phyloP scores from a whole-genome alignment of 305 asterid species.

The Fraxinus latifolia region DNA sequence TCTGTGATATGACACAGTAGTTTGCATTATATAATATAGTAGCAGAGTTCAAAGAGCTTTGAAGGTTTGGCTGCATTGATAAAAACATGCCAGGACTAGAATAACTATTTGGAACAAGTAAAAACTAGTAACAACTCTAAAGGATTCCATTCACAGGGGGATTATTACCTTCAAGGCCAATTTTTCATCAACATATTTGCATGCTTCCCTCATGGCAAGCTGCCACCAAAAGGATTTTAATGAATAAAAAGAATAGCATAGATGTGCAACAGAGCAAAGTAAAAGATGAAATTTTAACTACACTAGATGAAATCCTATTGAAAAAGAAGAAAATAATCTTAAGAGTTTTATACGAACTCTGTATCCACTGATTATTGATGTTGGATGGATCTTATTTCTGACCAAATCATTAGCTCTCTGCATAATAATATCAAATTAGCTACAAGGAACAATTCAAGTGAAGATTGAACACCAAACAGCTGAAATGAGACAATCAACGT shows the following conservation, averaged over 20 bases:
- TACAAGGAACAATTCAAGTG: neutral
- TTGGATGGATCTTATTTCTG: constrained; percentile 52
- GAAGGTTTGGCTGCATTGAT: neutral
- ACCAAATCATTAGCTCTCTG: constrained; percentile 97
- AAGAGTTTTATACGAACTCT: constrained; percentile 46
- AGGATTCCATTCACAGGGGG: neutral
- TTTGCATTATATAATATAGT: neutral
- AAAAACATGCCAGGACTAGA: neutral
- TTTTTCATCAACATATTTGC: constrained; percentile 68
- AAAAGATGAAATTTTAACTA: neutral
- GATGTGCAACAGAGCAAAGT: neutral
- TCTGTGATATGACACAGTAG: neutral
- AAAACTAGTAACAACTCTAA: neutral
- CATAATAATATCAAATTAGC: constrained; percentile 27
- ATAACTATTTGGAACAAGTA: neutral
- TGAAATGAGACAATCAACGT: neutral
- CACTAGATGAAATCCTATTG: neutral
- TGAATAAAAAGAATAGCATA: constrained; percentile 5
- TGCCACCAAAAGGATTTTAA: constrained; percentile 23
- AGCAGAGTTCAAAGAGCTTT: neutral
- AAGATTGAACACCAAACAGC: neutral
- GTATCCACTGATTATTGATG: constrained; percentile 74
- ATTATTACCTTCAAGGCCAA: constrained; percentile 56
- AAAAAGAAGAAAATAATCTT: neutral
- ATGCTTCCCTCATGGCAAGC: constrained; percentile 85